Base-by-base conservation (phyloP, 148 eudicot species). In the Simmondsia chinensis region DNA sequence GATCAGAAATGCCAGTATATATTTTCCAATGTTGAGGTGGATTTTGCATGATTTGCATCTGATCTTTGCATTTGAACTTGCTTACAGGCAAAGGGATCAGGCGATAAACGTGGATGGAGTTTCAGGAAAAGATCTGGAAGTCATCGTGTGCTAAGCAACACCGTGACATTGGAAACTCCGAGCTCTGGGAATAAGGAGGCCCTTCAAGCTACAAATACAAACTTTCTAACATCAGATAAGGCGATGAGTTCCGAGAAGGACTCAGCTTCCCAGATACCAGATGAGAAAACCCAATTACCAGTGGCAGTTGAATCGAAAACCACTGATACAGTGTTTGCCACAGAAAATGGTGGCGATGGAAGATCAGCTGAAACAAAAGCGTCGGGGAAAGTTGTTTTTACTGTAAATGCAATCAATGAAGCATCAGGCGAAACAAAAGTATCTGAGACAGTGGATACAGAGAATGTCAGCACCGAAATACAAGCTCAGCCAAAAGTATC, bases 101-200 rank as follows among this genome's bases (percentile, higher is more conserved):
- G 59, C 15, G 84, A 77, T 57, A 83, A 75, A 53, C 77, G 84
- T 34, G 76, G 97, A 15, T 89, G 97, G 97, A 84, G 91, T 74
- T 89, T 89, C 22, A 63, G 84, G 39, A 89, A 89, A 55, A 78
- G 68, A 71, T 77, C 91, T 52, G 64, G 82, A 33, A 64, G 76
- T 41, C 91, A 83, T 66, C 73, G 77, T 35, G 75, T 88, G 33
- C 60, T 80, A 55, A 79, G 73, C 70, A 83, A 71, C 72, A 70
- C 52, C 48, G 81, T 71, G 44, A 64, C 40, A 32, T 43, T 83
- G 18, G 83, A 83, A 59, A 30, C 53, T 14, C 38, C 80, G 13
- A 47, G 77, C 49, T 41, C 70, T 51, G 62, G 52, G 12, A 66
- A 50, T 52, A 87, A 82, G 71, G 91, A 67, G 47, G 37, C 40